Evolutionary conservation across 208 protist species (phyloP), one percentile per base, ranked within the genome.

Genomic region (Endotrypanum monterogeii): DNA sequence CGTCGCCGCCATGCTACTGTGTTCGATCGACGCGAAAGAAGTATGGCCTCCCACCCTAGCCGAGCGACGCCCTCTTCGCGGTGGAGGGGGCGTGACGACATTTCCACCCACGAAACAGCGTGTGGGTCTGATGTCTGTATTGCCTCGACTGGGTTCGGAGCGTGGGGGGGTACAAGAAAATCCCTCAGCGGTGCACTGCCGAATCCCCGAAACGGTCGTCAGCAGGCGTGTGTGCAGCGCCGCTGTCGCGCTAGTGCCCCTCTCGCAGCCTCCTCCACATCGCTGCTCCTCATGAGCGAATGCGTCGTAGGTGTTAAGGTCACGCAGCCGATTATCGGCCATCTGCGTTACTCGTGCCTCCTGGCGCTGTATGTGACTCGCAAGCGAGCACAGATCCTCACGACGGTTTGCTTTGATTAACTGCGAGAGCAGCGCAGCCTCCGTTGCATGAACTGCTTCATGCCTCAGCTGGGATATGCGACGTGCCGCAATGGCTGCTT

Each of bases 301-400:
- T 73, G 50, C 44, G 65, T 50, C 44, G 65, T 16, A 18, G 61
- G 23, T 37, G 46, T 41, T 57, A 48, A 32, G 9, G 18, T 35
- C 46, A 30, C 3, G 41, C 39, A 35, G 39, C 11, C 9, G 30
- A 35, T 4, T 8, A 48, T 30, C 65, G 18, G 65, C 44, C 65
- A 69, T 35, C 23, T 50, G 63, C 37, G 4, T 51, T 50, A 68
- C 37, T 0, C 75, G 60, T 35, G 48, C 61, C 51, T 74, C 56
- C 52, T 74, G 75, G n/a, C 69, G 75, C 23, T 14, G 48, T 25
- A 80, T 12, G 46, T 80, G 75, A 25, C 39, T 41, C 1, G 41
- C 35, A 0, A 67, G 68, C 75, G 16, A 63, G 32, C n/a, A 12
- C 9, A 52, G 51, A 61, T 80, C 68, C 4, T 25, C 37, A 9